Evolutionary conservation across 2,329 filamentous ascomycete genomes (phyloP), one percentile per base, ranked within the genome.

Genomic region (Xylariaceae sp.): DNA sequence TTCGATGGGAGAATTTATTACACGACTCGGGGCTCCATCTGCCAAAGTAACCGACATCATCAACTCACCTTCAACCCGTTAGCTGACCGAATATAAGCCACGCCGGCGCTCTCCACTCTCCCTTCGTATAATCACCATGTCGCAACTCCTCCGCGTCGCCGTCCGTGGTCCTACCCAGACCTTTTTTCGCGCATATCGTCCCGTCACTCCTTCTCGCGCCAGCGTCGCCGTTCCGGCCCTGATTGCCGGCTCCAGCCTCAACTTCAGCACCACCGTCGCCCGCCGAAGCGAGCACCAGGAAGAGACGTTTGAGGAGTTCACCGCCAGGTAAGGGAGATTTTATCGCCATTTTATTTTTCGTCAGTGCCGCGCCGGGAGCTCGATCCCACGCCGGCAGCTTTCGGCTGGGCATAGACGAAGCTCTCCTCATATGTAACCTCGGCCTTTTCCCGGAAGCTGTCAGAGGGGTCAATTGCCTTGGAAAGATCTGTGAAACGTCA

Each of bases 301-400:
- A 69, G 92, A 98, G 81, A 94, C 85, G 60, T 98, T 95, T 59
- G 92, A 98, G 76, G 89, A 97, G 74, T 98, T 98, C 71, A 88
- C 86, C 69, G 85, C 88, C 59, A 89, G 92, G 92, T 98, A 86
- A 69, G 75, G 26, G n/a, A 33, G 23, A 31, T 15, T 6, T n/a
- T n/a, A n/a, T n/a, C 27, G n/a, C n/a, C 16, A 19, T 31, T 9
- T 28, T 8, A 31, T 31, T 15, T 8, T n/a, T n/a, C n/a, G n/a
- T n/a, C n/a, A n/a, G n/a, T n/a, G n/a, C n/a, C n/a, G n/a, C n/a
- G n/a, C n/a, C n/a, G n/a, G n/a, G n/a, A 11, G 21, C 6, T 24
- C 7, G 21, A 24, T 7, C 11, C 21, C 11, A 11, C 21, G 21
- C 11, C 21, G 21, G 21, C 7, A 24, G 11, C 21, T 24, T 24